A percentile compares a stretch with the other conserved stretches of the same genome.
phyloP scores from a whole-genome alignment of 306 rosid genomes.

The Cicer cuneatum region DNA sequence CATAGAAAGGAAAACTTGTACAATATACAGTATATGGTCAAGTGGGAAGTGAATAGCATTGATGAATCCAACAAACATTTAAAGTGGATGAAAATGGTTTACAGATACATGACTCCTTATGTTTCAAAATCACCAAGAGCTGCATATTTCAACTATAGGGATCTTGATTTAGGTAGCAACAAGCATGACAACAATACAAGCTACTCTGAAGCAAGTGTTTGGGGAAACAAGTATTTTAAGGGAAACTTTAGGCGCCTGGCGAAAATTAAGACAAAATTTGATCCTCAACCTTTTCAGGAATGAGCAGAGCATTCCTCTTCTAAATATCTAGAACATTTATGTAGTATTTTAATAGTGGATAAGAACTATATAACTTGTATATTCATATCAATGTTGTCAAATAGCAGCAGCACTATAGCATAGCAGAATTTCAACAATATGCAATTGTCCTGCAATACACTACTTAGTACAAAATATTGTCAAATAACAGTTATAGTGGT shows the following conservation, averaged over 20 bases:
- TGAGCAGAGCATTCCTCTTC: constrained; percentile 54
- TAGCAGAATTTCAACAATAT: too few relatives aligned
- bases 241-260: constrained; percentile 50
- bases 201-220: constrained; percentile 44
- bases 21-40: constrained; percentile 45
- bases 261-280: constrained; percentile 47
- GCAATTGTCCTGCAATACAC: too few relatives aligned
- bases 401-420: too few relatives aligned
- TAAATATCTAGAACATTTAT: background rate
- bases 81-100: constrained; percentile 41
- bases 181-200: constrained; percentile 37
- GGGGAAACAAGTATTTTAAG: constrained; percentile 53
- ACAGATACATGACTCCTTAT: constrained; percentile 49
- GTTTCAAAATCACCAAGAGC: constrained; percentile 49
- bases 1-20: constrained; percentile 60
- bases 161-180: constrained; percentile 54
- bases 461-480: too few relatives aligned
- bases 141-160: constrained; percentile 49
- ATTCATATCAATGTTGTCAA: background rate
- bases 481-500: too few relatives aligned
- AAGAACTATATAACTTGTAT: background rate
- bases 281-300: constrained; percentile 51
- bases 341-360: background rate
- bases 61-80: constrained; percentile 39
- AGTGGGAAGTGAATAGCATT: constrained; percentile 38